A percentile compares a stretch with the other conserved stretches of the same genome.
These are phyloP conservation scores for Aureobasidium uvarum DNA, from an alignment of 2,329 filamentous ascomycete species.

Conservation along the genomic window DNA sequence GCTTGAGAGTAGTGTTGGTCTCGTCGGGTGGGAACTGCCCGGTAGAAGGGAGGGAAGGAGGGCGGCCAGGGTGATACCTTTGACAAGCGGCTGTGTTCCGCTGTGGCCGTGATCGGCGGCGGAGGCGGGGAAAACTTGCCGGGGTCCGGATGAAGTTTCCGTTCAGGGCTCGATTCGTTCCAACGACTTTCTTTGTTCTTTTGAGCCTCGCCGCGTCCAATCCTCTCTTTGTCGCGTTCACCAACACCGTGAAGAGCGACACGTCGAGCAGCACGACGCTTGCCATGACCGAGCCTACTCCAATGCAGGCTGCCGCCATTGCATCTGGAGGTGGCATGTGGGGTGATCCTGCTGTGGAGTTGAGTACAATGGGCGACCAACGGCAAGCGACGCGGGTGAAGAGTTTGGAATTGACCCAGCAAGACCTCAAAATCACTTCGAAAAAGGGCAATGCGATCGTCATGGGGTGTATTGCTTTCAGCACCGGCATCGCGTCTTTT, in stretches of 20 bases:
- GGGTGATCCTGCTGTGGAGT: conserved; percentile 17
- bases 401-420: background rate
- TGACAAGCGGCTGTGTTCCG: background rate
- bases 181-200: background rate
- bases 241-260: background rate
- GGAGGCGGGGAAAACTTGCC: conserved; percentile 7
- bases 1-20: background rate
- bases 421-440: conserved; percentile 18
- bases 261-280: background rate
- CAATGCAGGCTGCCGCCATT: conserved; percentile 18
- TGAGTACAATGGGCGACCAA: conserved; percentile 14
- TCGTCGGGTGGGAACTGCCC: too few relatives aligned
- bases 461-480: conserved; percentile 33
- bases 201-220: background rate
- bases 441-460: conserved; percentile 32
- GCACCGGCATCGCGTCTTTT: conserved; percentile 32
- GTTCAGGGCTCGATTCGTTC: background rate
- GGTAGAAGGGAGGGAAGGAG: too few relatives aligned
- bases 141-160: background rate
- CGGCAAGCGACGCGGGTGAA: background rate
- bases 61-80: background rate
- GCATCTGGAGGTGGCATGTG: conserved; percentile 19
- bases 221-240: background rate
- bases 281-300: background rate
- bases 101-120: background rate